Evolutionary conservation across 129 eudicot species (phyloP).

Genomic region (Tagetes erecta): DNA sequence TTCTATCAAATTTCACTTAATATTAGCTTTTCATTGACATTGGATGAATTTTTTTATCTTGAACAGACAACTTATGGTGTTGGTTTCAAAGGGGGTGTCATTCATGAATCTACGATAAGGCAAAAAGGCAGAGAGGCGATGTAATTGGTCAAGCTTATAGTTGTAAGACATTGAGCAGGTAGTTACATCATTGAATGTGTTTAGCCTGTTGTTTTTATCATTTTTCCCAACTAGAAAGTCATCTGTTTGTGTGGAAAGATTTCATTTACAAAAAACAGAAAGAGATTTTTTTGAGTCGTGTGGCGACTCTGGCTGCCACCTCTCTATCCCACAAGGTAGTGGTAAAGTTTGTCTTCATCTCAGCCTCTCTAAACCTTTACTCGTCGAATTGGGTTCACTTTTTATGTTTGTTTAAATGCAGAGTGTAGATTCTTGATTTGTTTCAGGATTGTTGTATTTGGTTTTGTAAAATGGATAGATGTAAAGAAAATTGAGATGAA

Average conservation of each 20-base stretch:
- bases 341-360: no score
- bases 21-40: neutral
- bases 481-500: neutral
- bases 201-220: slow-evolving; percentile 1
- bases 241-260: neutral
- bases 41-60: neutral
- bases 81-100: slow-evolving; percentile 45
- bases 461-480: slow-evolving; percentile 6
- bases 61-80: slow-evolving; percentile 60
- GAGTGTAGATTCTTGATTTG: slow-evolving; percentile 24
- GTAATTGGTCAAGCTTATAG: slow-evolving; percentile 27
- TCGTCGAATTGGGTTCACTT: no score
- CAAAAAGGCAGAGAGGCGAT: slow-evolving; percentile 52
- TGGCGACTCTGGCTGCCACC: no score
- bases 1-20: neutral
- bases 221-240: slow-evolving; percentile 9
- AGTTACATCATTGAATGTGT: slow-evolving; percentile 16
- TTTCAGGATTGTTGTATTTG: slow-evolving; percentile 15
- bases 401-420: neutral
- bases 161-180: slow-evolving; percentile 2
- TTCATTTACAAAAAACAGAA: no score
- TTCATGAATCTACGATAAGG: slow-evolving; percentile 33
- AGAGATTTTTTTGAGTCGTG: no score
- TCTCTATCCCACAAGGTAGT: no score
- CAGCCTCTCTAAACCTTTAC: no score